Percentiles rank a stretch among this genome's conserved stretches.
Evolutionary conservation across 495 filamentous ascomycete genomes (phyloP).

Genomic region (Xanthoparmelia taractica): DNA sequence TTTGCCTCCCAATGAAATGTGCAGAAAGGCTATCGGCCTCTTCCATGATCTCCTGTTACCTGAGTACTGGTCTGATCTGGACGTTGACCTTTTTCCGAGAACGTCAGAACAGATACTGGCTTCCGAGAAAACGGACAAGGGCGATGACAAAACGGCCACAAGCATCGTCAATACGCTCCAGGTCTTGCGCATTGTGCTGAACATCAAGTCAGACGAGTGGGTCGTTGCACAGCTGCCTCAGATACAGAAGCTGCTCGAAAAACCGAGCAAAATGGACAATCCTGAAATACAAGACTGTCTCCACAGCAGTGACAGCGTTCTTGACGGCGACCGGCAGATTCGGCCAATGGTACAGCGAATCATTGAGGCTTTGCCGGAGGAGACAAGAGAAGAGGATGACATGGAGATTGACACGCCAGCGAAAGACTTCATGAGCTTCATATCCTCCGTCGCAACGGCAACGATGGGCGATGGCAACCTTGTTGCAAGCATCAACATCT

Average conservation of each 20-base stretch:
- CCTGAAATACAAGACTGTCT: constrained; percentile 88
- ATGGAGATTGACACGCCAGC: constrained; percentile 68
- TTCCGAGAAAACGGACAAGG: constrained; percentile 56
- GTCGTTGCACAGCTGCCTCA: constrained; percentile 62
- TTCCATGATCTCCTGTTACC: constrained; percentile 82
- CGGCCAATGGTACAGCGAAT: constrained; percentile 70
- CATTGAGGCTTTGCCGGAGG: constrained; percentile 83
- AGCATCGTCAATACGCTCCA: constrained; percentile 87
- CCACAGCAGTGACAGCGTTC: constrained; percentile 59
- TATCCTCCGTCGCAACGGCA: constrained; percentile 69
- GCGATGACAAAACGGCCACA: constrained; percentile 65
- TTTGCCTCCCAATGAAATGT: constrained; percentile 61
- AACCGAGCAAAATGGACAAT: constrained; percentile 76
- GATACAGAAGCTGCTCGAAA: constrained; percentile 85
- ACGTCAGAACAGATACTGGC: constrained; percentile 76
- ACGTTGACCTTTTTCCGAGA: constrained; percentile 83
- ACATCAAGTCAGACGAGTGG: constrained; percentile 84
- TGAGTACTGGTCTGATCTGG: constrained; percentile 84
- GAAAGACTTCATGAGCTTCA: constrained; percentile 71
- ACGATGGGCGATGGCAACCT: constrained; percentile 67
- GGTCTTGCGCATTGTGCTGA: constrained; percentile 77
- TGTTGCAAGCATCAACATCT: constrained; percentile 77
- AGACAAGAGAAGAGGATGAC: constrained; percentile 79
- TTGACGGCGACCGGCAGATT: constrained; percentile 52
- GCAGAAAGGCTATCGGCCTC: constrained; percentile 72